Base-by-base conservation (phyloP, 2,329 filamentous ascomycete species). In the Coniosporium tulheliwenetii region DNA sequence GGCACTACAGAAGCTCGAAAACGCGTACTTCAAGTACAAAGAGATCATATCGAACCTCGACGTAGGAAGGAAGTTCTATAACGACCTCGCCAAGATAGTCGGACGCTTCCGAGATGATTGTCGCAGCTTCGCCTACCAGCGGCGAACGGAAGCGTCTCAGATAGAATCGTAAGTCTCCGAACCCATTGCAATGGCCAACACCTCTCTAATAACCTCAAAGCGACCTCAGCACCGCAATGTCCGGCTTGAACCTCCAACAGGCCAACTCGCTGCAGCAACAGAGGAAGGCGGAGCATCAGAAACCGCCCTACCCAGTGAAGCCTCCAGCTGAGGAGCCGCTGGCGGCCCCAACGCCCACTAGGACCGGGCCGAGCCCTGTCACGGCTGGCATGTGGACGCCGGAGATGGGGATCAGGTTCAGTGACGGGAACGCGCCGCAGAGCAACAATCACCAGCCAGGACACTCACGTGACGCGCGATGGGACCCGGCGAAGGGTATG, bases 11-110 rank as follows among this genome's bases (percentile, higher is more conserved):
- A 77, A 74, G 45, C 67, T 98, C 8, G 89, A 96, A 58, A 86
- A 83, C 47, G 89, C 85, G 1, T 96, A 93, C 57, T 78, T 86
- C 60, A 93, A 89, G 62, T 96, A 96, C 66, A 94, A 94, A 62
- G 89, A 98, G 58, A 85, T 96, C 42, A 77, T 94, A 43, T 84
- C 76, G 48, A 94, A 96, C 54, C 70, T 95, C 2, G 89, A 96
- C 48, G 84, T 82, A 0, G 91, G 85, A 1, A 71, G 89, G 40
- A 95, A 91, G 57, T 98, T 98, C 57, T 98, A 96, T 65, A 98
- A 98, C 50, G 87, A 96, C 54, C 70, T 98, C 4, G 84, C 82
- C 37, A 84, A 81, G 60, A 86, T 96, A 46, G 83, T 94, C 1
- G 80, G 77, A 32, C 71, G 79, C 8, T 96, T 95, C 57, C 71